Evolutionary conservation across 2,329 filamentous ascomycete genomes (phyloP), one percentile per base, ranked within the genome.

Genomic region (Fusarium albosuccineum): DNA sequence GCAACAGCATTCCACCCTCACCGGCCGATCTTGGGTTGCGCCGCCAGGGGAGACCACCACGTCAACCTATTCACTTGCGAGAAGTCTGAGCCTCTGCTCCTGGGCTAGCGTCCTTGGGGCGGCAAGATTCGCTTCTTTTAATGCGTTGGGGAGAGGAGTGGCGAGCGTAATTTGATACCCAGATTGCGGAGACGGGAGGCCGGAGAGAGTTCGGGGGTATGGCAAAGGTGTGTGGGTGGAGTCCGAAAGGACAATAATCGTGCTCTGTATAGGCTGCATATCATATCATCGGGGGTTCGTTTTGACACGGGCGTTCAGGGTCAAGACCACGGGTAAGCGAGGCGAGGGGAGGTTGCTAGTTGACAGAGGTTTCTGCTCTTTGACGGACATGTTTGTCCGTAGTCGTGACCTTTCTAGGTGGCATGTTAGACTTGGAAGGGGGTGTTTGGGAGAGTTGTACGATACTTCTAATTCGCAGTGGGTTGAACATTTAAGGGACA

Each of bases 1-100:
- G 88, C 92, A 36, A 97, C 95, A 9, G 92, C 94, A 0, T 99
- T 98, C 83, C 96, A 99, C 80, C 96, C 96, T 1, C 96, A 99
- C 78, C 89, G 92, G 53, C 94, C 97, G 81, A 90, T 97, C 78
- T 86, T 99, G 64, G 94, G 93, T 36, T 96, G 92, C 73, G 92
- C 94, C 2, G 92, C 94, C 5, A 86, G 93, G 42, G 92, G 94
- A 57, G 94, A 97, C 76, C 89, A 94, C 62, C 92, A 97, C 76
- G 90, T 99, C 74, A 97, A 97, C 77, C 84, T 98, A 29, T 97
- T 95, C 74, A 89, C 88, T 33, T 94, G 91, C 78, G 86, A 88
- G 63, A 84, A 85, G 71, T 73, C 79, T 22, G 80, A 82, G 52
- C 74, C 76, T 50, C 44, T 72, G 65, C 61, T 66, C 68, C 64